Percentiles rank a stretch among this genome's conserved stretches.
Conservation (phyloP, 306 rosid genomes). For the Crotalaria pallida region DNA sequence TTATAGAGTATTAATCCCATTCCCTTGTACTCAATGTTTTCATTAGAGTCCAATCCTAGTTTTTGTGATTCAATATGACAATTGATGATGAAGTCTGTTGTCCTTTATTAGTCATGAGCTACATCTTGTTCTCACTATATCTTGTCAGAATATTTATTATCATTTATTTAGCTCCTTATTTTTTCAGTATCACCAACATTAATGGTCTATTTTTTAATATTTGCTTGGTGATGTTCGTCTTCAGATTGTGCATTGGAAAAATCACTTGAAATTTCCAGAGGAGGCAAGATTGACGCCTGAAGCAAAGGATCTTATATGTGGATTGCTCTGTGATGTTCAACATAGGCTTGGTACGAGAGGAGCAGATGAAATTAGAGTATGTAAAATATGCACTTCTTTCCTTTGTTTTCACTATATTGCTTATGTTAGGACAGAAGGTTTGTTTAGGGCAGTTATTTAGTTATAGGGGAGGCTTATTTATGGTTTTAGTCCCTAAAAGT, state of each 20-base stretch:
- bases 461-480: too few relatives aligned
- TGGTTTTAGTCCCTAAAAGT: too few relatives aligned
- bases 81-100: background rate
- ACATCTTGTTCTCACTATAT: background rate
- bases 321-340: slow-evolving; percentile 81
- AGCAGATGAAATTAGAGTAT: slow-evolving; percentile 69
- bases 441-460: too few relatives aligned
- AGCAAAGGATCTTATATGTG: slow-evolving; percentile 74
- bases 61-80: background rate
- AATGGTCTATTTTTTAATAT: background rate
- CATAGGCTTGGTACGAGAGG: slow-evolving; percentile 70
- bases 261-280: slow-evolving; percentile 86
- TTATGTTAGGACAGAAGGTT: too few relatives aligned
- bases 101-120: background rate
- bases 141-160: background rate
- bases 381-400: slow-evolving; percentile 17
- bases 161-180: slow-evolving; percentile 3
- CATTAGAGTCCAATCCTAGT: background rate
- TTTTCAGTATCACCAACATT: background rate
- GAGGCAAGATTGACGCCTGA: slow-evolving; percentile 77
- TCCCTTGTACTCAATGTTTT: background rate
- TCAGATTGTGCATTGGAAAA: slow-evolving; percentile 89
- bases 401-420: background rate
- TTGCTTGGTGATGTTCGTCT: slow-evolving; percentile 9
- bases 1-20: background rate